Conservation (phyloP, 2,329 filamentous ascomycete species). For the Drechslerella stenobrocha region DNA sequence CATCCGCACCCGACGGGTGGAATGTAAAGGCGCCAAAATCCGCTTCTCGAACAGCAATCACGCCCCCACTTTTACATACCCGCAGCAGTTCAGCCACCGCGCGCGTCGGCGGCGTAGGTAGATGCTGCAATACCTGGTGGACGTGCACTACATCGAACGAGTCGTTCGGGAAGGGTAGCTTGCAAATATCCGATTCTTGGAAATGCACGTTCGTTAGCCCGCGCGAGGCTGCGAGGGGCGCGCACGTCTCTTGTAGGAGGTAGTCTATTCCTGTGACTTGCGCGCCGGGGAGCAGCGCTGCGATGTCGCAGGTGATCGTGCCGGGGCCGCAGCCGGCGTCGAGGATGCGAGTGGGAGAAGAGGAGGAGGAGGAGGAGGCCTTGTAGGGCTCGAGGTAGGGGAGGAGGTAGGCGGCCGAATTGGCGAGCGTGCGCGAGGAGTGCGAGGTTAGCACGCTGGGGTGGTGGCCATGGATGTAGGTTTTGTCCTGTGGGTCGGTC, state of each 20-base stretch:
- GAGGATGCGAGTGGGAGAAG: constrained; percentile 6
- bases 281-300: constrained; percentile 18
- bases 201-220: constrained; percentile 19
- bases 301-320: constrained; percentile 38
- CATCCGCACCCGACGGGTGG: constrained; percentile 4
- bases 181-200: constrained; percentile 19
- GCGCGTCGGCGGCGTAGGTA: constrained; percentile 11
- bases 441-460: constrained; percentile 28
- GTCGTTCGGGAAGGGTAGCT: constrained; percentile 15
- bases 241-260: constrained; percentile 12
- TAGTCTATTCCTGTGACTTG: constrained; percentile 30
- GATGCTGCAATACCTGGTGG: constrained; percentile 31
- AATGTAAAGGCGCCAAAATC: constrained; percentile 23
- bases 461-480: constrained; percentile 41
- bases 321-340: constrained; percentile 40
- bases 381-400: constrained; percentile 21
- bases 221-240: constrained; percentile 12
- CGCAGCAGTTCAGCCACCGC: constrained; percentile 28
- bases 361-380: neutral
- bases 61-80: constrained; percentile 23
- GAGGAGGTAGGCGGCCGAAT: constrained; percentile 33
- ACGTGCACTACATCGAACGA: constrained; percentile 28
- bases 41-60: constrained; percentile 19
- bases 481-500: neutral
- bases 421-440: constrained; percentile 28